A percentile compares a stretch with the other conserved stretches of the same genome.
These are phyloP conservation scores for Paspalum notatum DNA, from an alignment of 176 grass and related monocot species.

Conservation along the genomic window DNA sequence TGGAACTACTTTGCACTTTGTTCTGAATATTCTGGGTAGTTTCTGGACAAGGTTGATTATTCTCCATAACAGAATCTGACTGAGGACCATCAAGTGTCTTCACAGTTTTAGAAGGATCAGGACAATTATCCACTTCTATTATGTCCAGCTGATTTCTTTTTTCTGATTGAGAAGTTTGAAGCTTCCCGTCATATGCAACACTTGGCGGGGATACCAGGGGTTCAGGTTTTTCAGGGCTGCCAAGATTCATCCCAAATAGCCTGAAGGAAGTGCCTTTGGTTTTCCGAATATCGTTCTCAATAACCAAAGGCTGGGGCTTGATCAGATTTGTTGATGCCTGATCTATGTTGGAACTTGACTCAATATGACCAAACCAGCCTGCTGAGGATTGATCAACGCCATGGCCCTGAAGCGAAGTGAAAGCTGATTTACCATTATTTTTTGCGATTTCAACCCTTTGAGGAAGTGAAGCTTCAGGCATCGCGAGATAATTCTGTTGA, in stretches of 20 bases:
- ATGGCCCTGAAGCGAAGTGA: conserved; percentile 40
- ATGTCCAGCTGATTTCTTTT: conserved; percentile 18
- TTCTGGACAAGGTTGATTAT: conserved; percentile 44
- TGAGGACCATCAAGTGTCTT: conserved; percentile 48
- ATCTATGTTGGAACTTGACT: conserved; percentile 37
- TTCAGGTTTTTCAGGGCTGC: conserved; percentile 43
- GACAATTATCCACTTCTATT: conserved; percentile 37
- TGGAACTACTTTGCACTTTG: conserved; percentile 63
- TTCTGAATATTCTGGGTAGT: conserved; percentile 49
- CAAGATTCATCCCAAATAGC: conserved; percentile 60
- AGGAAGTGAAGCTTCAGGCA: conserved; percentile 21
- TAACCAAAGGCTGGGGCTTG: conserved; percentile 45
- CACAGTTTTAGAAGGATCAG: conserved; percentile 45
- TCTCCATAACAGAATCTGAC: conserved; percentile 32
- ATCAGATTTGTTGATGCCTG: conserved; percentile 10
- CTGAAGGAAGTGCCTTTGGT: conserved; percentile 49
- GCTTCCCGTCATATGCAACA: conserved; percentile 32
- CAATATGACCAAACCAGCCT: conserved; percentile 45
- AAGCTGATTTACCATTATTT: conserved; percentile 37
- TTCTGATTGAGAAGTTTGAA: conserved; percentile 7
- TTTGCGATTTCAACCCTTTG: conserved; percentile 42
- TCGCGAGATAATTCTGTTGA: conserved; percentile 17
- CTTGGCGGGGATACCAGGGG: conserved; percentile 42
- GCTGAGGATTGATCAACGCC: conserved; percentile 38
- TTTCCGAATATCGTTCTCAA: conserved; percentile 52